phyloP scores from a whole-genome alignment of 1,139 yeast species.

The Debaryomycetaceae sp. region DNA sequence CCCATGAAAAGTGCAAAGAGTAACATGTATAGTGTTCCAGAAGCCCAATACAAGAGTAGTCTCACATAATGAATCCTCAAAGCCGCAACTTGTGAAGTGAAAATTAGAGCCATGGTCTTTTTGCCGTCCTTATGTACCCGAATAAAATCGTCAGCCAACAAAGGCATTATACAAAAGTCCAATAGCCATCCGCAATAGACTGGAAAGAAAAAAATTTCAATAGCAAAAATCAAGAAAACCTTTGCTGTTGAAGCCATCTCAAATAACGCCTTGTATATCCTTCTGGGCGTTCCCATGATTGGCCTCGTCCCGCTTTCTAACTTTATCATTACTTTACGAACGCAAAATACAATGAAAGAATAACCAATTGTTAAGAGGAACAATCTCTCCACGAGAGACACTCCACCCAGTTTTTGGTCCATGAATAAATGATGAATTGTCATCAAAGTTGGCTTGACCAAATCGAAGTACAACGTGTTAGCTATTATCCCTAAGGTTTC shows the following conservation, averaged over 20 bases:
- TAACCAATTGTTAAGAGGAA: conserved; percentile 37
- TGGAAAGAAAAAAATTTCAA: conserved; percentile 84
- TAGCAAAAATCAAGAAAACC: conserved; percentile 68
- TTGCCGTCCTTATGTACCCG: conserved; percentile 8
- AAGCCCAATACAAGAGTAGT: conserved; percentile 54
- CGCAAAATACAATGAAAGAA: conserved; percentile 20
- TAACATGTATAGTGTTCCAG: conserved; percentile 86
- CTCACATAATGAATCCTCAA: conserved; percentile 21
- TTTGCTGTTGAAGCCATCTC: conserved; percentile 59
- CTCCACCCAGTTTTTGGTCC: conserved; percentile 11
- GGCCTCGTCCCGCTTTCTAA: conserved; percentile 40
- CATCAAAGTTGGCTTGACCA: conserved; percentile 16
- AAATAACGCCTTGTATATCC: conserved; percentile 48
- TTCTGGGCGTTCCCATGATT: conserved; percentile 46
- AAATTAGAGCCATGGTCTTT: conserved; percentile 16
- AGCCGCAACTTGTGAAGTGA: conserved; percentile 21
- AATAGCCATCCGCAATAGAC: conserved; percentile 78
- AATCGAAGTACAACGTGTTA: conserved; percentile 6
- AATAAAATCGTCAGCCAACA: conserved; percentile 24
- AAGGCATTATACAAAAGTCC: conserved; percentile 64
- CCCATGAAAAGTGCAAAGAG: conserved; percentile 83
- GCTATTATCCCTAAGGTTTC: background rate
- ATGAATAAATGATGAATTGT: conserved; percentile 18
- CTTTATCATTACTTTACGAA: conserved; percentile 34
- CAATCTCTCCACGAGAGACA: conserved; percentile 32